Percentiles rank a stretch among this genome's conserved stretches.
phyloP scores from a whole-genome alignment of 371 early-diverging fungal genomes.

The Circinella umbellata region DNA sequence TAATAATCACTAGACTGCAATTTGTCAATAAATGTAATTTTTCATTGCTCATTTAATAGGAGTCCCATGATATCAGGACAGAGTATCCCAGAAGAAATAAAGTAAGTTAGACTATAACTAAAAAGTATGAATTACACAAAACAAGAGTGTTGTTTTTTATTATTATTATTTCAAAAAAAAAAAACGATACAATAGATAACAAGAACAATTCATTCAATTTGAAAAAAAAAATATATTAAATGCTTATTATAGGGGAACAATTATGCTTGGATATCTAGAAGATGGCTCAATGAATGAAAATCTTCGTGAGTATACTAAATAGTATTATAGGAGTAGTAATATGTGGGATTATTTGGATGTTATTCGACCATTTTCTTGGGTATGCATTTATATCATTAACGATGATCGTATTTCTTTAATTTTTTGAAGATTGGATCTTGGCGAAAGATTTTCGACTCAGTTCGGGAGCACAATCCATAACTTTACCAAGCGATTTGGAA shows the following conservation, averaged over 20 bases:
- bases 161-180: too few relatives aligned
- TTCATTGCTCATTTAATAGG: conserved; percentile 2
- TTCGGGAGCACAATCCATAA: conserved; percentile 30
- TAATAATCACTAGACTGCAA: background rate
- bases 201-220: too few relatives aligned
- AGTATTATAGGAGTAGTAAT: background rate
- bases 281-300: conserved; percentile 37
- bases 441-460: conserved; percentile 38
- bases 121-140: background rate
- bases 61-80: conserved; percentile 13
- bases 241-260: conserved; percentile 20
- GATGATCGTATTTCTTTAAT: background rate
- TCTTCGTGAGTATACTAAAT: conserved; percentile 22
- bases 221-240: background rate
- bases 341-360: background rate
- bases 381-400: background rate
- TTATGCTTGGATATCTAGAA: conserved; percentile 46
- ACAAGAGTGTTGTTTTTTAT: too few relatives aligned
- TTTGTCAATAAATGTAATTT: background rate
- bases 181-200: too few relatives aligned
- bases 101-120: conserved; percentile 16
- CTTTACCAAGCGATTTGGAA: conserved; percentile 37
- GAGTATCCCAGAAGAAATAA: conserved; percentile 18
- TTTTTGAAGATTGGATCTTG: conserved; percentile 28
- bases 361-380: background rate